Percentiles rank a stretch among this genome's conserved stretches.
These are phyloP conservation scores for Zopfia rhizophila DNA, from an alignment of 2,329 filamentous ascomycete genomes.

Conservation along the genomic window DNA sequence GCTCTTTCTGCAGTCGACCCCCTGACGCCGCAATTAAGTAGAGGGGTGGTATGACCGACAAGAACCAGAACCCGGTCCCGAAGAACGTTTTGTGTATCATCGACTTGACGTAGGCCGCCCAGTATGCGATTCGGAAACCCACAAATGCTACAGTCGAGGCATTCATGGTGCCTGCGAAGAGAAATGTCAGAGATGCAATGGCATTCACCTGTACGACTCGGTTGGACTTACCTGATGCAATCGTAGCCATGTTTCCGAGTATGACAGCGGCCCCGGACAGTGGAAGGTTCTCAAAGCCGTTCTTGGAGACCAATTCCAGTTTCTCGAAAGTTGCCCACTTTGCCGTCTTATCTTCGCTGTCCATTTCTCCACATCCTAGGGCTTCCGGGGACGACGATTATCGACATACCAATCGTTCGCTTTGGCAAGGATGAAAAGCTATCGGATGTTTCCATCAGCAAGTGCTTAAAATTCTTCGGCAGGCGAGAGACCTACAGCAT, in stretches of 20 bases:
- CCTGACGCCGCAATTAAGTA: too few relatives aligned
- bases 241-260: slow-evolving; percentile 7
- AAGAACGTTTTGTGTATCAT: too few relatives aligned
- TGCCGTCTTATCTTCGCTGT: too few relatives aligned
- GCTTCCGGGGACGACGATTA: background rate
- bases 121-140: slow-evolving; percentile 3
- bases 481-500: background rate
- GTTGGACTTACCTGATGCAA: background rate
- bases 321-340: slow-evolving; percentile 8
- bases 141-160: slow-evolving; percentile 1
- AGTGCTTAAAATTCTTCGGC: too few relatives aligned
- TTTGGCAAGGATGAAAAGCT: slow-evolving; percentile 3
- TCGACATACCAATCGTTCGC: slow-evolving; percentile 10
- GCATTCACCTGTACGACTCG: background rate
- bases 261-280: slow-evolving; percentile 14
- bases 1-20: too few relatives aligned
- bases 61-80: too few relatives aligned
- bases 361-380: background rate
- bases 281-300: slow-evolving; percentile 10
- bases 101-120: background rate
- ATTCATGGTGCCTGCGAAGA: slow-evolving; percentile 7
- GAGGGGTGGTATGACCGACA: too few relatives aligned
- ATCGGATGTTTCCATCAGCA: too few relatives aligned
- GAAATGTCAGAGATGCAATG: too few relatives aligned
- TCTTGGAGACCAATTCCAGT: slow-evolving; percentile 5